Evolutionary conservation across 83 land plant species (phyloP), one percentile per base, ranked within the genome.

Genomic region (Diphasiastrum complanatum): DNA sequence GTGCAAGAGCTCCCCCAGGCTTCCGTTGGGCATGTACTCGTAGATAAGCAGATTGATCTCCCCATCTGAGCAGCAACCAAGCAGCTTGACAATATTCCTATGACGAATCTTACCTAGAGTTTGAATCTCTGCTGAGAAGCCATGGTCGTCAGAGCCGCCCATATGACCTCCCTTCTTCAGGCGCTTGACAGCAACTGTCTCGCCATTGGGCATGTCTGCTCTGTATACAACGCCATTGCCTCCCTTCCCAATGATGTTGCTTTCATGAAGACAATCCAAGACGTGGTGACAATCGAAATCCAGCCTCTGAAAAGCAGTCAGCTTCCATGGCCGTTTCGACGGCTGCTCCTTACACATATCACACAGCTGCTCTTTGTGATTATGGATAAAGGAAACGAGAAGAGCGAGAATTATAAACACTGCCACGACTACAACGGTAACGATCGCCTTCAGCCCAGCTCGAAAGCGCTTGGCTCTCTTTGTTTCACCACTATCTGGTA

Each of bases 1-100:
- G 59, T 87, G 93, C 43, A 87, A 75, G 18, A 75, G 78, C 35
- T 84, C 93, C 0, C 89, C 93, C 25, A 87, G 66, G 66, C 88
- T 87, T 19, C 93, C 92, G 63, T 86, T 86, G 4, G 82, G 75
- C 92, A 86, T 86, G 75, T 76, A 84, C 69, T 86, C 92, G 37
- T 87, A 87, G 8, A 87, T 73, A 36, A 87, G 74, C 41, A 87
- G 64, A 51, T 79, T 84, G 8, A 75, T 78, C 46, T 81, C 89
- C 36, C 72, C 65, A 53, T 77, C 81, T 18, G 83, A 77, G 66
- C 93, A 87, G 65, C 62, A 87, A 2, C 85, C 89, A 18, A 87
- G 68, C 36, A 87, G 53, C 41, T 80, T 40, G 14, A 87, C 89
- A 25, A 87, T 87, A 54, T 87, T 72, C 11, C 89, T 54, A 64